Percentiles rank a stretch among this genome's conserved stretches.
These are phyloP conservation scores for Microsporum audouinii DNA, from an alignment of 2,329 filamentous ascomycete species.

Conservation along the genomic window DNA sequence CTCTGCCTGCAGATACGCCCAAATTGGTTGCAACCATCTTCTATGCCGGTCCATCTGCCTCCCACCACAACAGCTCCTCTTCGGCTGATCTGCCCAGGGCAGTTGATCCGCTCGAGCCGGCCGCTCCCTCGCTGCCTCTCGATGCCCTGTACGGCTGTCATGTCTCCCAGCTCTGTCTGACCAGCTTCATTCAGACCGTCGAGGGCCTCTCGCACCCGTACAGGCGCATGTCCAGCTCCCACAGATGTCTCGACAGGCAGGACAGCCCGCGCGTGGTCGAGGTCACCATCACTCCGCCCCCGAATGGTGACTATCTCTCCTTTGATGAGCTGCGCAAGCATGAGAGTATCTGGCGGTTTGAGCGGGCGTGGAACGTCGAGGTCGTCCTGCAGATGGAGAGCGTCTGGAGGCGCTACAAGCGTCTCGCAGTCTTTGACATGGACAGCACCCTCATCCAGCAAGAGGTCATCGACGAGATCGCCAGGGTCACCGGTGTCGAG, in stretches of 20 bases:
- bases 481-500: constrained; percentile 70
- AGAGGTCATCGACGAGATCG: constrained; percentile 94
- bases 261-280: constrained; percentile 43
- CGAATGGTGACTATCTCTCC: constrained; percentile 38
- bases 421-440: constrained; percentile 95
- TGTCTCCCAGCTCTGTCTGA: constrained; percentile 44
- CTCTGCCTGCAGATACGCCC: constrained; percentile 30
- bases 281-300: constrained; percentile 41
- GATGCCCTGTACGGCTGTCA: constrained; percentile 46
- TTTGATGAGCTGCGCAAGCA: constrained; percentile 64
- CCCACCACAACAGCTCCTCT: constrained; percentile 14
- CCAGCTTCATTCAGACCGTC: constrained; percentile 44
- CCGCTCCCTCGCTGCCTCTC: constrained; percentile 42
- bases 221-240: constrained; percentile 37
- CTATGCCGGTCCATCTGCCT: constrained; percentile 39
- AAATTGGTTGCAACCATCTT: constrained; percentile 39
- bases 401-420: constrained; percentile 65
- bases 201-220: constrained; percentile 40
- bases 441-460: constrained; percentile 95
- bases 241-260: constrained; percentile 38
- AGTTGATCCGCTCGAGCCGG: constrained; percentile 43
- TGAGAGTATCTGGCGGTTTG: constrained; percentile 71
- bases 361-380: constrained; percentile 81
- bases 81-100: constrained; percentile 32
- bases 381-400: constrained; percentile 64